Evolutionary conservation across 768 basidiomycete species (phyloP).

Genomic region (Leccinum boreale): DNA sequence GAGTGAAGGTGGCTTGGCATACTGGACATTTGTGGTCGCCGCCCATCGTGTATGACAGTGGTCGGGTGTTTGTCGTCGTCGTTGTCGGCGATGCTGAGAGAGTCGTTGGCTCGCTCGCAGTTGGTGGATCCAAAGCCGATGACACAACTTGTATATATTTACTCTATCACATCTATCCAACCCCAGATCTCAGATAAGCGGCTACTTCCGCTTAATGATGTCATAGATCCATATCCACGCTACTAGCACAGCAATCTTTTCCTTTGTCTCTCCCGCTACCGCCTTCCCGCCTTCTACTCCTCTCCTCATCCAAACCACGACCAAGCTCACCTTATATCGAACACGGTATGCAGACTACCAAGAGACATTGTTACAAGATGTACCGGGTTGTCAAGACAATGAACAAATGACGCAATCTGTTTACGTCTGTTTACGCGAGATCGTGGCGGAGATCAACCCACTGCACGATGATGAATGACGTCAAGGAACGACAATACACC

Average conservation of each 20-base stretch:
- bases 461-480: constrained; percentile 32
- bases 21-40: constrained; percentile 87
- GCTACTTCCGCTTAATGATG: constrained; percentile 28
- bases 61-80: neutral
- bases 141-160: constrained; percentile 40
- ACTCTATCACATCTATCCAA: constrained; percentile 23
- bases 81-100: constrained; percentile 15
- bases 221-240: constrained; percentile 21
- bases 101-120: constrained; percentile 18
- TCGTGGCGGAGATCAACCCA: constrained; percentile 60
- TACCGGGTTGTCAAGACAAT: constrained; percentile 33
- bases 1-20: constrained; percentile 82
- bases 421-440: constrained; percentile 43
- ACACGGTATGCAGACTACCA: neutral
- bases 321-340: neutral
- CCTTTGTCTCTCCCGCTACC: neutral
- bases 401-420: constrained; percentile 27
- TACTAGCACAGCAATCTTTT: neutral
- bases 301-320: neutral
- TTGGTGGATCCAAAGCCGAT: constrained; percentile 29
- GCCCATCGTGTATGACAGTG: constrained; percentile 45
- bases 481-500: constrained; percentile 15
- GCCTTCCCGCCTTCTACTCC: neutral
- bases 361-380: neutral
- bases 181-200: constrained; percentile 36